Evolutionary conservation across 192 early-diverging fungal genomes (phyloP), one percentile per base, ranked within the genome.

Genomic region (Chytriomyces confervae): DNA sequence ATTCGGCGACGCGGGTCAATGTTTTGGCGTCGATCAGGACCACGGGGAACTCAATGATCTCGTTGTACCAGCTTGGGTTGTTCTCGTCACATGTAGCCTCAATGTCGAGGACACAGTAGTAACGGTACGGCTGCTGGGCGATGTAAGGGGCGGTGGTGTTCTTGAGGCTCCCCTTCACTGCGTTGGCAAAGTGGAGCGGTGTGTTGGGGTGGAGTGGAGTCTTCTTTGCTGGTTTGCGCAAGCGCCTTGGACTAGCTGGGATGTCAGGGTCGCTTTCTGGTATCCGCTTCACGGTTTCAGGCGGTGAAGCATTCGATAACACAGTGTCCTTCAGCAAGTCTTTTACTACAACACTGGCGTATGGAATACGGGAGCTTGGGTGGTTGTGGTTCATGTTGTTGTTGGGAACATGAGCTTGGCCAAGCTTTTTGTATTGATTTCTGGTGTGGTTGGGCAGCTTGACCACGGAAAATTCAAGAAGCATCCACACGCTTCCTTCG

Each of bases 21-120:
- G 90, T 92, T 0, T 75, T 75, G 8, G 87, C 91, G 43, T 92
- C 86, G 6, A 95, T 72, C 7, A 95, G 76, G 2, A 95, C 84
- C 5, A 92, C 87, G 13, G 95, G 95, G 66, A 94, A 95, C 77
- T 96, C 95, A 66, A 96, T 96, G 63, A 96, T 93, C 75, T 96
- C 94, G 64, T 76, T 50, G 7, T 9, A 20, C 63, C 62, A 66
- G 48, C 10, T 27, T n/a, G 6, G 13, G 84, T 93, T 91, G 11
- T 86, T 85, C 29, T 74, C 82, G 53, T 89, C 86, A 77, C 94
- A 96, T 0, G 94, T 96, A 16, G 91, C 94, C 79, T 95, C 94
- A 16, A 94, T 89, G 82, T 95, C 94, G 74, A 93, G 88, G 45
- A 92, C 92, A 43, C 87, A 80, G 72, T 91, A 93, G 71, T 90